A percentile compares a stretch with the other conserved stretches of the same genome.
phyloP scores from a whole-genome alignment of 2,329 filamentous ascomycete genomes.

The Lachnellula cervina region DNA sequence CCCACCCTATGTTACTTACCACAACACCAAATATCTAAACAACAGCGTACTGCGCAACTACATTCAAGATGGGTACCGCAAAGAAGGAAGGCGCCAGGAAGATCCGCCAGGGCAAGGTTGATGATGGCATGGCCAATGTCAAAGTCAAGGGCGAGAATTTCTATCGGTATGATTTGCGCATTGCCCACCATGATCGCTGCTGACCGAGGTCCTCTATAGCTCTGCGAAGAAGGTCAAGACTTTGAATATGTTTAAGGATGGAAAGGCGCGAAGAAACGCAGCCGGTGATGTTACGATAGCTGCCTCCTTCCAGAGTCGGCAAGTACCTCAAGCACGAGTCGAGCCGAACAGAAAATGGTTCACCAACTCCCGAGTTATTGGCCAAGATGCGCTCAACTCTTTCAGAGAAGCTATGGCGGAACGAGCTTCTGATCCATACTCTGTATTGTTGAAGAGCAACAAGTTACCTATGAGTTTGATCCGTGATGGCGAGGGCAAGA shows the following conservation, averaged over 20 bases:
- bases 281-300: constrained; percentile 79
- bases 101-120: constrained; percentile 76
- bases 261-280: constrained; percentile 75
- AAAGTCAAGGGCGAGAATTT: constrained; percentile 97
- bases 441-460: constrained; percentile 92
- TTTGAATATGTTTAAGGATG: constrained; percentile 87
- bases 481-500: constrained; percentile 68
- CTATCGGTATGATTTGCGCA: constrained; percentile 59
- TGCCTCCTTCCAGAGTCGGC: constrained; percentile 76
- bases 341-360: constrained; percentile 99
- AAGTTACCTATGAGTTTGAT: constrained; percentile 96
- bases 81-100: constrained; percentile 89
- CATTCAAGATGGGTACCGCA: constrained; percentile 67
- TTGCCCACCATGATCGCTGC: not conserved
- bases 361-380: constrained; percentile 84
- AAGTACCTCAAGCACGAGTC: constrained; percentile 76
- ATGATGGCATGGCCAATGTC: constrained; percentile 87
- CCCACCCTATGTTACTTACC: constrained; percentile 11
- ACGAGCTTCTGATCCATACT: constrained; percentile 84
- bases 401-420: constrained; percentile 93
- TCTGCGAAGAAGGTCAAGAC: constrained; percentile 82
- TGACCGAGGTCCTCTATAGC: constrained; percentile 29
- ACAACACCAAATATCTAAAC: constrained; percentile 1
- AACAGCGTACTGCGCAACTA: constrained; percentile 17
- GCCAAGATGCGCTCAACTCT: constrained; percentile 77